Evolutionary conservation across 352 stramenopile genomes (phyloP).

Genomic region (Elongisporangium anandrum): DNA sequence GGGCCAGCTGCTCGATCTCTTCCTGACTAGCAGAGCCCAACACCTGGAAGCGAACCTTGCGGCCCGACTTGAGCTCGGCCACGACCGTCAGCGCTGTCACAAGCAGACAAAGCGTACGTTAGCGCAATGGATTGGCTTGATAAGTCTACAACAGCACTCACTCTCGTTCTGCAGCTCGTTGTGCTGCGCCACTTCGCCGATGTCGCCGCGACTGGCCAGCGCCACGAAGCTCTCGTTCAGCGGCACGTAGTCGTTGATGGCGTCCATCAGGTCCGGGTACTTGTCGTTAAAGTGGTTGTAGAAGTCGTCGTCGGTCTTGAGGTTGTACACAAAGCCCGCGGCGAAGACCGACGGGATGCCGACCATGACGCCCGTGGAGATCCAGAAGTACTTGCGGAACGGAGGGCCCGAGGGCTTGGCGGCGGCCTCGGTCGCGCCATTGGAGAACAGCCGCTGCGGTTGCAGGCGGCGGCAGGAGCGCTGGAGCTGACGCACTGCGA

Average conservation of each 20-base stretch:
- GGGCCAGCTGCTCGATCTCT: constrained; percentile 58
- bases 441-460: constrained; percentile 8
- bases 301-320: constrained; percentile 78
- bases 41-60: constrained; percentile 54
- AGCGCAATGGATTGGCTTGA: neutral
- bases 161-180: constrained; percentile 65
- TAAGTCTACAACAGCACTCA: constrained; percentile 18
- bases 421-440: neutral
- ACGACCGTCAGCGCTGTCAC: constrained; percentile 50
- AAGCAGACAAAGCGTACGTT: neutral
- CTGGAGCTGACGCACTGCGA: neutral
- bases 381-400: constrained; percentile 70
- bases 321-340: constrained; percentile 78
- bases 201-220: constrained; percentile 56
- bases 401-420: constrained; percentile 21
- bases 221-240: constrained; percentile 41
- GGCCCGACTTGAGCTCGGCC: constrained; percentile 44
- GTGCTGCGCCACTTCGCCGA: constrained; percentile 48
- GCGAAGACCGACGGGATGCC: constrained; percentile 58
- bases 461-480: constrained; percentile 8
- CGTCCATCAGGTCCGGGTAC: constrained; percentile 70
- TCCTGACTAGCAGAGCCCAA: constrained; percentile 47
- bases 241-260: constrained; percentile 61
- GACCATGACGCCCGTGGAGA: constrained; percentile 79
- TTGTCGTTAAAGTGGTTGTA: constrained; percentile 81